Base-by-base conservation (phyloP, 805 yeast genomes). In the Sugiyamaella mastotermitis region DNA sequence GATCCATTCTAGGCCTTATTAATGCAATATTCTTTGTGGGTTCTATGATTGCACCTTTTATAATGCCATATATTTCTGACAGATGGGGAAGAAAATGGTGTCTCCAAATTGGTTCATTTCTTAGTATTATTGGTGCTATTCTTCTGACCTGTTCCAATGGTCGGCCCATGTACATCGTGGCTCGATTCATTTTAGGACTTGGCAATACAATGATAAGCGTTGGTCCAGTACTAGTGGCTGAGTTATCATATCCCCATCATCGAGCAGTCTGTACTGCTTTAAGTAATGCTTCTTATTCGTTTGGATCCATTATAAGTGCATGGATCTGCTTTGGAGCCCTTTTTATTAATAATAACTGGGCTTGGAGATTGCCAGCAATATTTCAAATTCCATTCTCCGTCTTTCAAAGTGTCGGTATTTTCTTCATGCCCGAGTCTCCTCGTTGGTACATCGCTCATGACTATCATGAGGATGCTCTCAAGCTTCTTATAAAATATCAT, bases 141-240 rank as follows among this genome's bases (percentile, higher is more conserved):
- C 83, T 19, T 68, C 66, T 51, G 56, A 71, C 56, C 26, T 40
- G 24, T 42, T 46, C 53, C 43, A 53, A 55, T 50, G 52, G 37
- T 59, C 76, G 45, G 83, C 82, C 35, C 85, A 80, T 45, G 57
- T 77, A 83, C 43, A 74, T 82, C 38, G 61, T 78, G 46, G 88
- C 83, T 21, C 72, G 92, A 64, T 74, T 79, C 32, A 53, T 77
- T 15, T 71, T 82, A 15, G 86, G 92, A 47, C 49, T 80, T 37
- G 92, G 88, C 49, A 16, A 13, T 11, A 78, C 78, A 43, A 87
- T 88, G 44, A 58, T 81, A 55, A 74, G 75, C 55, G 8, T 37
- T 5, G 76, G 85, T 17, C 17, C 38, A 3, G 38, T 27, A 9
- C 14, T 15, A 27, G 19, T 33, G 17, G 38, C 35, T 10, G 42